Evolutionary conservation across 371 early-diverging fungal species (phyloP).

Genomic region (Syncephalastrum sp.): DNA sequence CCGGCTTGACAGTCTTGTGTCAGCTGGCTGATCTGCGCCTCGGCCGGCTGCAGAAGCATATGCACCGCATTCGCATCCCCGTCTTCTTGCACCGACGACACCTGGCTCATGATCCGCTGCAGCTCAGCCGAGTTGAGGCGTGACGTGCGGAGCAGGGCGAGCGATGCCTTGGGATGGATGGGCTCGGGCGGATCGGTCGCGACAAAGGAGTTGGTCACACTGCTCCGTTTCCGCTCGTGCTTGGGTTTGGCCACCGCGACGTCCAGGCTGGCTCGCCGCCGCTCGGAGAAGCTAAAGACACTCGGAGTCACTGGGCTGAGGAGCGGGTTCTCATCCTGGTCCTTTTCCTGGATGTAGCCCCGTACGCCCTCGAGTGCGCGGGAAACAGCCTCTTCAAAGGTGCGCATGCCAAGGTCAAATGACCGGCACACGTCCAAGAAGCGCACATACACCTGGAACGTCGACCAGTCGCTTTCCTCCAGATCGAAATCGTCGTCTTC

Average conservation of each 20-base stretch:
- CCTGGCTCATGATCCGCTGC: constrained; percentile 19
- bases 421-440: constrained; percentile 56
- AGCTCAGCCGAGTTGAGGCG: constrained; percentile 48
- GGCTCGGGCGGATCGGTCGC: constrained; percentile 1
- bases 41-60: constrained; percentile 1
- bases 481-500: constrained; percentile 27
- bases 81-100: constrained; percentile 18
- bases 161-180: constrained; percentile 39
- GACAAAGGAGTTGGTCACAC: constrained; percentile 1
- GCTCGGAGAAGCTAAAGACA: constrained; percentile 8
- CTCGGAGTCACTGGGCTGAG: constrained; percentile 19
- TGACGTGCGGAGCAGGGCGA: constrained; percentile 51
- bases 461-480: constrained; percentile 37
- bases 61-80: constrained; percentile 10
- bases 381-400: constrained; percentile 40
- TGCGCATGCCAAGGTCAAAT: constrained; percentile 34
- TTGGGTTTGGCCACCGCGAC: constrained; percentile 4
- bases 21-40: constrained; percentile 19
- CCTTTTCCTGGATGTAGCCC: constrained; percentile 28
- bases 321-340: constrained; percentile 14
- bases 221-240: constrained; percentile 23
- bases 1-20: constrained; percentile 53
- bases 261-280: constrained; percentile 12
- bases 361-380: constrained; percentile 36
- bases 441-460: constrained; percentile 62